phyloP scores from a whole-genome alignment of 2,329 filamentous ascomycete genomes.

The Verticillium longisporum region DNA sequence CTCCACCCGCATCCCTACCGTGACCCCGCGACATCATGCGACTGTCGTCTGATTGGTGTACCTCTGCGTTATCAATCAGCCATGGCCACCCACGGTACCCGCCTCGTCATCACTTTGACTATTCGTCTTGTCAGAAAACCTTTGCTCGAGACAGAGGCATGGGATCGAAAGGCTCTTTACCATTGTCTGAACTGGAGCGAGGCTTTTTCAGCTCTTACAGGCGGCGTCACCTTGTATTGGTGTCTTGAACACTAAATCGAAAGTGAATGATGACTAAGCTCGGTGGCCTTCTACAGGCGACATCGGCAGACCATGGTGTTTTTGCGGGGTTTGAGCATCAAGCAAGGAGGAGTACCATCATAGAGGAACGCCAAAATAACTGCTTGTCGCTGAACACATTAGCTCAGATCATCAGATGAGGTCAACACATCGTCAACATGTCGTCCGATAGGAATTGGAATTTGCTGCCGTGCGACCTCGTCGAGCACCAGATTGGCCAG shows the following conservation, averaged over 20 bases:
- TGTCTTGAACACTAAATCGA: too few relatives aligned
- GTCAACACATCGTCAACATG: not conserved
- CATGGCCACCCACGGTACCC: not conserved
- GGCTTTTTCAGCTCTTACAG: too few relatives aligned
- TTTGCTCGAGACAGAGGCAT: too few relatives aligned
- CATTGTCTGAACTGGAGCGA: too few relatives aligned
- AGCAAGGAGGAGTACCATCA: not conserved
- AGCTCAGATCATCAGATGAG: too few relatives aligned
- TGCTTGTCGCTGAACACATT: too few relatives aligned
- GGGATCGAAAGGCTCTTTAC: too few relatives aligned
- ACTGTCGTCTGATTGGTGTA: not conserved
- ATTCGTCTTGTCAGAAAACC: too few relatives aligned
- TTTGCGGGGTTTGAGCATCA: not conserved
- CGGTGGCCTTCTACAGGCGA: not conserved
- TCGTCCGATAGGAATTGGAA: not conserved
- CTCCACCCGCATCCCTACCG: not conserved
- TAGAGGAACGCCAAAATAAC: not conserved
- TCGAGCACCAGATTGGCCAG: slow-evolving; percentile 39
- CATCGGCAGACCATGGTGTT: not conserved
- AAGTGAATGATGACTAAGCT: not conserved
- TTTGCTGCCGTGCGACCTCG: slow-evolving; percentile 30
- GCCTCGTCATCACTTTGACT: not conserved
- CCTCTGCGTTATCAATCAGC: not conserved
- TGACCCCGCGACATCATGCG: not conserved
- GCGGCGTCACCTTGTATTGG: too few relatives aligned